Evolutionary conservation across 768 basidiomycete species (phyloP), one percentile per base, ranked within the genome.

Genomic region (Lactarius akahatsu): DNA sequence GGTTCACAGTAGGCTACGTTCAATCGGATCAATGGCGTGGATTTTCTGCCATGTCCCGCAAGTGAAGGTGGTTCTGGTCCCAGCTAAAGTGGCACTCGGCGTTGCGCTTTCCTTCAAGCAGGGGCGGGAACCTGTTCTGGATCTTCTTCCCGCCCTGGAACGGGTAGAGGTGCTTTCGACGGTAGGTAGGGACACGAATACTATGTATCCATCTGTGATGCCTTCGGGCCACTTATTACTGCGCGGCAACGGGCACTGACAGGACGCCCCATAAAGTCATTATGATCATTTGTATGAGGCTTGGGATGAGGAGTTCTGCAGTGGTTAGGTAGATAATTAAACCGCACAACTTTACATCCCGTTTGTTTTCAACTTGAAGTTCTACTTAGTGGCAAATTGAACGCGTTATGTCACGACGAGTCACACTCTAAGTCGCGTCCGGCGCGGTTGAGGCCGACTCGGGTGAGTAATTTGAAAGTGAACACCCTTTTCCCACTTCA

Each of bases 371-470:
- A n/a, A n/a, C n/a, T n/a, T n/a, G n/a, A n/a, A n/a, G n/a, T n/a
- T n/a, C n/a, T n/a, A n/a, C n/a, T n/a, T n/a, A n/a, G n/a, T n/a
- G n/a, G 11, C 38, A 40, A 40, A 23, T 23, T 50, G 47, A 57
- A 60, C 64, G 55, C 66, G 69, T 63, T 64, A 64, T 56, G 69
- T 69, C 67, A 69, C 67, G 18, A 69, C 67, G 18, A 23, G 65
- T 61, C 66, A 69, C 69, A n/a, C 13, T 30, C 10, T 30, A 34
- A 40, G 60, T 67, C 65, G 68, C 64, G 60, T 59, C 41, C 38
- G 57, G 50, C 57, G 64, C 63, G 59, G 62, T 62, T 65, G 63
- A 59, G 43, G 11, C 43, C 59, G 52, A 30, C 61, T 69, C 23
- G 50, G 47, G 13, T 52, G 50, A 52, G 50, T 15, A 52, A 52